These are phyloP conservation scores for Pelargonium australe DNA, from an alignment of 441 rosid genomes.

Conservation along the genomic window DNA sequence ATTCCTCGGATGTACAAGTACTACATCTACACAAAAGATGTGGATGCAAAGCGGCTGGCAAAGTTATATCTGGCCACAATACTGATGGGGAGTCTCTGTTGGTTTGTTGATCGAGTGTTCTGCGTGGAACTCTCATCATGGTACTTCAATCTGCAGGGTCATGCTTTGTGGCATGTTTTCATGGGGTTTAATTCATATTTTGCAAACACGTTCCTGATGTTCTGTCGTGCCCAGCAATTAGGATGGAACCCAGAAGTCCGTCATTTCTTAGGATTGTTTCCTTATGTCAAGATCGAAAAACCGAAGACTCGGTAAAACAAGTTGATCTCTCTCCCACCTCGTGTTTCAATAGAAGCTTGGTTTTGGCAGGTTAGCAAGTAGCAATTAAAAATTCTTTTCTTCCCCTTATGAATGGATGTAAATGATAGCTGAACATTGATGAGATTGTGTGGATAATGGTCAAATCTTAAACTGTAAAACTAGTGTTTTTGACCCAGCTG, in stretches of 20 bases:
- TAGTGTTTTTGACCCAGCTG: not conserved
- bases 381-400: slow-evolving; percentile 16
- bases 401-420: slow-evolving; percentile 18
- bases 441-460: slow-evolving; percentile 6
- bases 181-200: slow-evolving; percentile 83
- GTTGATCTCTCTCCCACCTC: not conserved
- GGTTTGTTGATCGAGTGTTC: slow-evolving; percentile 60
- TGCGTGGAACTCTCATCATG: slow-evolving; percentile 50
- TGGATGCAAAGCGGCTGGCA: slow-evolving; percentile 56
- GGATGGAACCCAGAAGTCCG: slow-evolving; percentile 74
- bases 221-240: slow-evolving; percentile 81
- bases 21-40: slow-evolving; percentile 70
- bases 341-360: slow-evolving; percentile 17
- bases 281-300: slow-evolving; percentile 72
- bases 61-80: slow-evolving; percentile 63
- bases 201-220: slow-evolving; percentile 85
- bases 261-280: slow-evolving; percentile 49
- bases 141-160: slow-evolving; percentile 79
- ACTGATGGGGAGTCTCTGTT: slow-evolving; percentile 49
- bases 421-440: slow-evolving; percentile 17
- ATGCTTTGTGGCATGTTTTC: slow-evolving; percentile 75
- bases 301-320: slow-evolving; percentile 53
- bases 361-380: slow-evolving; percentile 21
- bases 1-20: slow-evolving; percentile 87
- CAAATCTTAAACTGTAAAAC: slow-evolving; percentile 4